Evolutionary conservation across 75 land plant species (phyloP).

Genomic region (Ceratopteris richardii): DNA sequence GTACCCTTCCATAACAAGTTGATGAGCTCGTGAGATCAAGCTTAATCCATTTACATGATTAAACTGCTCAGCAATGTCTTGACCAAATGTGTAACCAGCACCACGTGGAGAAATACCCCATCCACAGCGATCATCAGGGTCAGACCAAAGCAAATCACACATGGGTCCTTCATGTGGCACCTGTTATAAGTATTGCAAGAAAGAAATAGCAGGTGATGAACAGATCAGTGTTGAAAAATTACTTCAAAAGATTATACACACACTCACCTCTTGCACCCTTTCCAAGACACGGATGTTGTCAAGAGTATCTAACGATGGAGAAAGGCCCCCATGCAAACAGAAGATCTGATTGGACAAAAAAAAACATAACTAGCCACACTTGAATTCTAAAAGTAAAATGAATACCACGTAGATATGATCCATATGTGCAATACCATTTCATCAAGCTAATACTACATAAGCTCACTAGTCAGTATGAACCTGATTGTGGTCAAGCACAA

Average conservation of each 20-base stretch:
- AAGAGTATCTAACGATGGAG: constrained; percentile 82
- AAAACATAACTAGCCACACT: not conserved
- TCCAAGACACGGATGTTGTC: constrained; percentile 77
- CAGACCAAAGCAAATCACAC: constrained; percentile 92
- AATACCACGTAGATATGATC: too few species aligned
- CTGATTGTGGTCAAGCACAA: too few species aligned
- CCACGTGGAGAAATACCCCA: constrained; percentile 98
- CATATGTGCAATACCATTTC: too few species aligned
- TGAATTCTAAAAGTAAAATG: not conserved
- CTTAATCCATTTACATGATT: constrained; percentile 81
- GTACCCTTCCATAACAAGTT: constrained; percentile 92
- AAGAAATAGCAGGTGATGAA: not conserved
- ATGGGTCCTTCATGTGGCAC: constrained; percentile 91
- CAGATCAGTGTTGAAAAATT: not conserved
- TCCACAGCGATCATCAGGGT: constrained; percentile 88
- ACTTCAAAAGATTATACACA: not conserved
- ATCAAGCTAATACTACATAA: too few species aligned
- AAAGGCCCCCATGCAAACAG: constrained; percentile 90
- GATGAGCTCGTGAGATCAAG: constrained; percentile 91
- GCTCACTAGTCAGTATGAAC: too few species aligned
- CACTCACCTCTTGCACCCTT: constrained; percentile 72
- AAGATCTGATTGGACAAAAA: constrained; percentile 42
- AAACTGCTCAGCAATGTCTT: constrained; percentile 87
- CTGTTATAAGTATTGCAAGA: constrained; percentile 14
- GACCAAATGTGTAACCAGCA: constrained; percentile 83